A percentile compares a stretch with the other conserved stretches of the same genome.
phyloP scores from a whole-genome alignment of 108 stramenopile species.

The Nitzschia sp. region DNA sequence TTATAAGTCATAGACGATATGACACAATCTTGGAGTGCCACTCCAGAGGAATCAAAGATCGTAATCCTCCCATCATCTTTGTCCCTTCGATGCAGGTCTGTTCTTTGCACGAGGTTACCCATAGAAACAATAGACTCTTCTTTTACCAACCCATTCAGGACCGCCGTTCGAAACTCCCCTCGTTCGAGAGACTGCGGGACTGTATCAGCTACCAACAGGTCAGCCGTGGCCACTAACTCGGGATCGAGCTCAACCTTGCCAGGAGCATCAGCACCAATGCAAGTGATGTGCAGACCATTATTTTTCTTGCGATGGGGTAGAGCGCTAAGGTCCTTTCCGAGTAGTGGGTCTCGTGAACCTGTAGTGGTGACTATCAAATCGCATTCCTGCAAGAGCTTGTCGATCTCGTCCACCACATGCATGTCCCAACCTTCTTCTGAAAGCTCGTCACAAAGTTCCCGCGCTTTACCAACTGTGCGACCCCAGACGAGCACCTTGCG shows the following conservation, averaged over 20 bases:
- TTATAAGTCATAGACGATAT: slow-evolving; percentile 59
- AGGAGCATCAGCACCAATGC: slow-evolving; percentile 74
- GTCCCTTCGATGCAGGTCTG: slow-evolving; percentile 33
- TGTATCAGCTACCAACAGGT: slow-evolving; percentile 66
- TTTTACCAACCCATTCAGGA: slow-evolving; percentile 15
- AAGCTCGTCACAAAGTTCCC: slow-evolving; percentile 46
- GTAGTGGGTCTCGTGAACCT: slow-evolving; percentile 53
- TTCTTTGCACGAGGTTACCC: slow-evolving; percentile 40
- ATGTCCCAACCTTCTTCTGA: slow-evolving; percentile 62
- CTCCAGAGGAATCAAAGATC: slow-evolving; percentile 76
- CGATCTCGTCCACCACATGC: slow-evolving; percentile 8
- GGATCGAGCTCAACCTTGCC: slow-evolving; percentile 66
- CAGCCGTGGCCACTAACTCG: slow-evolving; percentile 45
- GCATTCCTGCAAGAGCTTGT: slow-evolving; percentile 50
- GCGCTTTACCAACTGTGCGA: slow-evolving; percentile 41
- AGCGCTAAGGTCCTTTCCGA: slow-evolving; percentile 14
- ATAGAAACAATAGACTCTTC: slow-evolving; percentile 46
- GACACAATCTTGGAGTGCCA: slow-evolving; percentile 74
- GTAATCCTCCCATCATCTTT: slow-evolving; percentile 49
- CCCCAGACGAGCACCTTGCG: slow-evolving; percentile 59
- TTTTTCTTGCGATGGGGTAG: slow-evolving; percentile 5
- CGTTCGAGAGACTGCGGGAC: slow-evolving; percentile 45
- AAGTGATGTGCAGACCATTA: slow-evolving; percentile 56
- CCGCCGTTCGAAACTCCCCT: slow-evolving; percentile 62
- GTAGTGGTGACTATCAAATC: slow-evolving; percentile 72